Base-by-base conservation (phyloP, 1,284 basidiomycete genomes). In the Rhizoctonia solani region DNA sequence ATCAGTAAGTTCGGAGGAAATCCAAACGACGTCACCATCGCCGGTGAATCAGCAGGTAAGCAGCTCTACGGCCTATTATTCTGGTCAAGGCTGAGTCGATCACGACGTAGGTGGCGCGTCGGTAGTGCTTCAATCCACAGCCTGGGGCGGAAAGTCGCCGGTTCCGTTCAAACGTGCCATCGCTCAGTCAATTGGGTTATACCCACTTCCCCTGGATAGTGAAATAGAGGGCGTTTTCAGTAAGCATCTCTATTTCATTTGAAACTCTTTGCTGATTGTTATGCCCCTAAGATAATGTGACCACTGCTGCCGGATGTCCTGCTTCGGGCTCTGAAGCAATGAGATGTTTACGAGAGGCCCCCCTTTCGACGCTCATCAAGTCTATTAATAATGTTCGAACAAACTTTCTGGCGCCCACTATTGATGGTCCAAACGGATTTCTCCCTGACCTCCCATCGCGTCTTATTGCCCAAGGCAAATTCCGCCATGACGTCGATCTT, bases 141-240 rank as follows among this genome's bases (percentile, higher is more conserved):
- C 67, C n/a, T 65, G 61, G 61, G 70, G 46, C 9, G 66, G 67
- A 9, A 47, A 27, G 19, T 27, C 39, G n/a, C 42, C 58, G 13
- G 54, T 53, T n/a, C 66, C 61, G 11, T 70, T 70, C 53, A 50
- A 56, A 23, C 44, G 44, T 19, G 66, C 67, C 19, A 47, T 70
- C 23, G 66, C 67, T 25, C 69, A 70, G 39, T 81, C 80, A 1
- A 81, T 81, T 59, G 80, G 81, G 2, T 80, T 77, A 69, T 79
- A 79, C n/a, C 78, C 80, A 1, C 79, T 76, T 1, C 70, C 73
- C 4, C 76, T 74, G 13, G 70, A 72, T 37, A 70, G 68, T 25
- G 73, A 78, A 58, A 74, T 74, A 1, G 76, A 80, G 41, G 72
- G 67, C 6, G 72, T 74, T 13, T 80, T 80, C 59, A 70, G 80